Percentiles rank a stretch among this genome's conserved stretches.
Conservation (phyloP, 2,329 filamentous ascomycete species). For the Colletotrichum sp. region DNA sequence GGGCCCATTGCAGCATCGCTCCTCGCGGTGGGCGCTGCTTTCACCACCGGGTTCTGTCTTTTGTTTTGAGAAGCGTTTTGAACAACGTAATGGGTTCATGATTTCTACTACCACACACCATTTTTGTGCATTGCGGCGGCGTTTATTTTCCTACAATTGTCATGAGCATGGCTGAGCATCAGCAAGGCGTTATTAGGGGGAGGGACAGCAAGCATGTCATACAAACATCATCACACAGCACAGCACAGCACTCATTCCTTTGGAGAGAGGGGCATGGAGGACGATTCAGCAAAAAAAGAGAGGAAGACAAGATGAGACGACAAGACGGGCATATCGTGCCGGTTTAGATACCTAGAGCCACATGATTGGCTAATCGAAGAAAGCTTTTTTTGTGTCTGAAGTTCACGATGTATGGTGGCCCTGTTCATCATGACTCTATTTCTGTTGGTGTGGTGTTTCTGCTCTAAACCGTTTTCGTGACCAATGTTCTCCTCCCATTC, state of each 20-base stretch:
- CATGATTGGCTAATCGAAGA: not conserved
- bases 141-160: not conserved
- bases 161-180: not conserved
- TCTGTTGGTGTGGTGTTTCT: not conserved
- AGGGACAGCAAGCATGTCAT: not conserved
- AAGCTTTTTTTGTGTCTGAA: not conserved
- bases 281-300: not conserved
- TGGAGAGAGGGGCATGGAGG: not conserved
- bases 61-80: not conserved
- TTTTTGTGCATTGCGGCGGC: slow-evolving; percentile 16
- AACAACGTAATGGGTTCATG: not conserved
- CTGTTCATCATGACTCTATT: not conserved
- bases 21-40: not conserved
- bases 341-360: slow-evolving; percentile 10
- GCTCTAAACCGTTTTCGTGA: not conserved
- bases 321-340: not conserved
- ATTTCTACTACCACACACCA: not conserved
- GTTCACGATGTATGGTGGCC: not conserved
- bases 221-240: not conserved
- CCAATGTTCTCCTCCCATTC: not conserved
- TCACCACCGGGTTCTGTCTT: not conserved
- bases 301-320: not conserved
- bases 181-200: slow-evolving; percentile 10
- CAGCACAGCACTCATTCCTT: slow-evolving; percentile 5
- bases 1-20: slow-evolving; percentile 1